A percentile compares a stretch with the other conserved stretches of the same genome.
phyloP scores from a whole-genome alignment of 306 rosid species.

The Astragalus membranaceus region DNA sequence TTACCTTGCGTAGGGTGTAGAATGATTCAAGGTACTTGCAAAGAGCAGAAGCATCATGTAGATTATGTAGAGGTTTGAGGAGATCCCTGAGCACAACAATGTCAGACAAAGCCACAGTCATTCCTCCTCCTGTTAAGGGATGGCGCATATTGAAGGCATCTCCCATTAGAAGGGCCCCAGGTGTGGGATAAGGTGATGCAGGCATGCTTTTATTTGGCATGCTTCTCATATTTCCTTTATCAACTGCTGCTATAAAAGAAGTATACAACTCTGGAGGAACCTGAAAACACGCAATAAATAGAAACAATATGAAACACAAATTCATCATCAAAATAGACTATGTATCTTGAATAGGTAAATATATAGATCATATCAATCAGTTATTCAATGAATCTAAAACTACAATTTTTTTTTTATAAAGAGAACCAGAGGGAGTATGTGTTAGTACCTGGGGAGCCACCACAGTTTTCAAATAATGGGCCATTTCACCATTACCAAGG shows the following conservation, averaged over 20 bases:
- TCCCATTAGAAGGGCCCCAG: constrained; percentile 80
- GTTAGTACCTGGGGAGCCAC: constrained; percentile 62
- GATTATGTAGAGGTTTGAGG: constrained; percentile 41
- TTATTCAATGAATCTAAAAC: no score
- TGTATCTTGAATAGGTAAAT: neutral
- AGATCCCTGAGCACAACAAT: constrained; percentile 50
- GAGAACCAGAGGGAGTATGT: no score
- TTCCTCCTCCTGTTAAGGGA: constrained; percentile 90
- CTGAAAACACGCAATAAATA: constrained; percentile 31
- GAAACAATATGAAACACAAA: neutral
- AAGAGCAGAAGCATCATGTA: constrained; percentile 43
- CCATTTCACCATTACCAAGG: constrained; percentile 52
- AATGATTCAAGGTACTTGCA: constrained; percentile 53
- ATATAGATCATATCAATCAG: no score
- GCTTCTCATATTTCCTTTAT: constrained; percentile 63
- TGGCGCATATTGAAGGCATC: constrained; percentile 97
- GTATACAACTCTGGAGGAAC: constrained; percentile 53
- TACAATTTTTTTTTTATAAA: no score
- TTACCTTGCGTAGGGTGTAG: constrained; percentile 51
- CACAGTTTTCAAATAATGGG: constrained; percentile 44
- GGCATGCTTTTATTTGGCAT: constrained; percentile 89
- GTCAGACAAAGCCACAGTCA: constrained; percentile 81
- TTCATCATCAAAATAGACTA: neutral
- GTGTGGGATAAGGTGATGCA: constrained; percentile 61
- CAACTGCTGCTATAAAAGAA: constrained; percentile 59